These are phyloP conservation scores for Sphaerulina vaccinii DNA, from an alignment of 2,329 filamentous ascomycete species.

Conservation along the genomic window DNA sequence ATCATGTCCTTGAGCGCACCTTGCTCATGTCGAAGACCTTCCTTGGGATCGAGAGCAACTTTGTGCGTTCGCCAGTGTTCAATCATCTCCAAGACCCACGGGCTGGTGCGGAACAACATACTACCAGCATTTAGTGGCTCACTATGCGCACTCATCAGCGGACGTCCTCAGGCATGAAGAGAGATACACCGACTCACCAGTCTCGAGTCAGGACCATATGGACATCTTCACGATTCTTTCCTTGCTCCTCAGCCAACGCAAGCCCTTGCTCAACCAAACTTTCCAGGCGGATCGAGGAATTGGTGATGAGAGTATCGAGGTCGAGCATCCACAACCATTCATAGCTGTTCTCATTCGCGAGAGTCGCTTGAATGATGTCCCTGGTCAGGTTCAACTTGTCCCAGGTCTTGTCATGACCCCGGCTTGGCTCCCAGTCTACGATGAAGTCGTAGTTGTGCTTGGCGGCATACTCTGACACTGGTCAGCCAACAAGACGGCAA, in stretches of 20 bases:
- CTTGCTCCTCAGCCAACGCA: conserved; percentile 22
- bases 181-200: conserved; percentile 24
- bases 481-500: not conserved
- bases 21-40: conserved; percentile 38
- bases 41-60: conserved; percentile 21
- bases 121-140: conserved; percentile 41
- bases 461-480: conserved; percentile 33
- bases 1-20: conserved; percentile 40
- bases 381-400: conserved; percentile 41
- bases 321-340: conserved; percentile 48
- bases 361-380: conserved; percentile 3
- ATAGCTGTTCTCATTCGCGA: conserved; percentile 32
- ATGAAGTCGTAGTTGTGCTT: conserved; percentile 44
- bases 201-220: conserved; percentile 43
- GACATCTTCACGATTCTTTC: conserved; percentile 33
- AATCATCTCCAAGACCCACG: conserved; percentile 39
- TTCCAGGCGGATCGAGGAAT: conserved; percentile 38
- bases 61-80: conserved; percentile 29
- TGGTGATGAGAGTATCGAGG: conserved; percentile 44
- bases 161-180: not conserved
- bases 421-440: conserved; percentile 41
- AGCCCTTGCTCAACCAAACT: conserved; percentile 40
- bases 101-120: conserved; percentile 38
- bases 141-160: conserved; percentile 4
- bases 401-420: conserved; percentile 35